Base-by-base conservation (phyloP, 768 basidiomycete species). In the Sarcodon sp. region DNA sequence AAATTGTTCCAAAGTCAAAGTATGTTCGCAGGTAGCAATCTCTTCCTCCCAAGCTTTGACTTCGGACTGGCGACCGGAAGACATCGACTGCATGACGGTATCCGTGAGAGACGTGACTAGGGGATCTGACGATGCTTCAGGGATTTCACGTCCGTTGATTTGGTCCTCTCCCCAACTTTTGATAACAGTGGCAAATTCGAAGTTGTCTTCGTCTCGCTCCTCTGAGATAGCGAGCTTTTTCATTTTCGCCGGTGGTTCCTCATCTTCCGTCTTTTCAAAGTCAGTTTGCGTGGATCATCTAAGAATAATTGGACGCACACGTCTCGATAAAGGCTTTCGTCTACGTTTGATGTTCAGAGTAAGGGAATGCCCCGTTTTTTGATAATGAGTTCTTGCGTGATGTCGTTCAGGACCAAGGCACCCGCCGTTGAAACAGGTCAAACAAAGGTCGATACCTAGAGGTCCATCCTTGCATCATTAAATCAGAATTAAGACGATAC, bases 41-140 rank as follows among this genome's bases (percentile, higher is more conserved):
- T 97, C 94, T 62, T 97, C 93, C 61, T 98, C 91, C 96, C 96
- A 99, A 6, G 96, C 86, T 64, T 96, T 85, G 44, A 99, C 85
- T 58, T 97, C 92, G 0, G 86, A 89, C 59, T 94, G 86, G 44
- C 91, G 87, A 0, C 89, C 85, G 1, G 90, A 93, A 0, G 91
- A 90, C 55, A 89, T 69, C 1, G 91, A 81, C 1, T 72, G 67
- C 79, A 96, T 82, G 48, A 94, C 69, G 0, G 75, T 79, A 16
- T 81, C 73, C 4, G 77, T 67, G 8, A 92, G 65, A 0, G 66
- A 57, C 53, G 73, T 73, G 36, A 79, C 67, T 78, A 84, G 50
- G 4, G 56, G 51, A 13, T 61, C 57, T 0, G 44, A 59, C 50
- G 33, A 61, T 7, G 70, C 67, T 27, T 70, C 67, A 0, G 66